These are phyloP conservation scores for Alternaria sp. DNA, from an alignment of 2,329 filamentous ascomycete species.

Conservation along the genomic window DNA sequence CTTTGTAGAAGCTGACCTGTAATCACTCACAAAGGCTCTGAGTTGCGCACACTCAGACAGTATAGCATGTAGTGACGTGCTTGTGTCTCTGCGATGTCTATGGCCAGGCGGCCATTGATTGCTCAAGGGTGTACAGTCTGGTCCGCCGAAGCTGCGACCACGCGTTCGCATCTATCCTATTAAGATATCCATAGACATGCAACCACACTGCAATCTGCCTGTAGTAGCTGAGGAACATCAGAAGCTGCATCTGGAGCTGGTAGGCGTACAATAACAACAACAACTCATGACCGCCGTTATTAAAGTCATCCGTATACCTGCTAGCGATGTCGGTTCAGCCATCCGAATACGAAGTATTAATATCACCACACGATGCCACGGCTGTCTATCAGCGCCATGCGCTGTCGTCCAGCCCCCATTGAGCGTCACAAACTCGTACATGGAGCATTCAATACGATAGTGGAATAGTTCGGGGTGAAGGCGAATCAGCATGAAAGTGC, in stretches of 20 bases:
- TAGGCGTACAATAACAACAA: constrained; percentile 9
- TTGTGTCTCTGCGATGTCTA: background rate
- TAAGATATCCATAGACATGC: background rate
- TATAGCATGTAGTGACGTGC: constrained; percentile 6
- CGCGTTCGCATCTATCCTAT: constrained; percentile 2
- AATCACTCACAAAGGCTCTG: background rate
- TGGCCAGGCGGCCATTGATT: background rate
- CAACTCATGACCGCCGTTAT: constrained; percentile 8
- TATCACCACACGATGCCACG: constrained; percentile 4
- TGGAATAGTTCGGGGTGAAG: background rate
- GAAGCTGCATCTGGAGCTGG: background rate
- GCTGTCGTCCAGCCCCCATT: background rate
- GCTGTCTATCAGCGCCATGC: background rate
- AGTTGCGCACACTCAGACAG: background rate
- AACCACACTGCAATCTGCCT: background rate
- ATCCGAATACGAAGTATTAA: background rate
- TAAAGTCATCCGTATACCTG: background rate
- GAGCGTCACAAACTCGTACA: background rate
- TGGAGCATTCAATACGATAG: no score
- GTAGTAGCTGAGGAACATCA: background rate
- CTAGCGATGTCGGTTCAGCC: constrained; percentile 2
- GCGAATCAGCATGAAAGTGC: background rate
- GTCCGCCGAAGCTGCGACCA: constrained; percentile 2
- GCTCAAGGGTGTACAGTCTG: background rate
- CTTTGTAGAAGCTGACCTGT: background rate